phyloP scores from a whole-genome alignment of 495 filamentous ascomycete species.

The Geopyxis carbonaria region DNA sequence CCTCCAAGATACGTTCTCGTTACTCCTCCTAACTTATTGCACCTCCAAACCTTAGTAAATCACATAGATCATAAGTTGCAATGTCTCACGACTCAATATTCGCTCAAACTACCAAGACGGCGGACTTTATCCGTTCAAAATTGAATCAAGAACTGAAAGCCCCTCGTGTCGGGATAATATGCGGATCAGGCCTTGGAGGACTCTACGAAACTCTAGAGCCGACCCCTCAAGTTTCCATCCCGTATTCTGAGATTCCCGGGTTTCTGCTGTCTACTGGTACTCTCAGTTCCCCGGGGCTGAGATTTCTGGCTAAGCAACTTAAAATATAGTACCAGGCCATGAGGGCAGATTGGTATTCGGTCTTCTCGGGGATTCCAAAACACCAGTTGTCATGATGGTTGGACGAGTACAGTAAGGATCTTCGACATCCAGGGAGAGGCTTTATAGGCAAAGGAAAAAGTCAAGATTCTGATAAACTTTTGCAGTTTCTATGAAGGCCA shows the following conservation, averaged over 20 bases:
- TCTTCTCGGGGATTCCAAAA: slow-evolving; percentile 34
- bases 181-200: slow-evolving; percentile 55
- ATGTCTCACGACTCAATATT: too few species aligned
- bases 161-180: slow-evolving; percentile 51
- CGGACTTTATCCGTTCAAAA: too few species aligned
- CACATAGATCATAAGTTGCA: too few species aligned
- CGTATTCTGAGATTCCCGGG: slow-evolving; percentile 46
- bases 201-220: slow-evolving; percentile 43
- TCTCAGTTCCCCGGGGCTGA: too few species aligned
- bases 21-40: too few species aligned
- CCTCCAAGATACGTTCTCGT: too few species aligned
- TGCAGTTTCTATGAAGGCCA: slow-evolving; percentile 63
- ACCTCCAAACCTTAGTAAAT: too few species aligned
- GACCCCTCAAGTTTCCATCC: slow-evolving; percentile 34
- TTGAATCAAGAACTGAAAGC: slow-evolving; percentile 32
- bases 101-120: too few species aligned
- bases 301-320: too few species aligned
- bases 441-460: background rate
- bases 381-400: slow-evolving; percentile 53
- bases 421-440: background rate
- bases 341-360: slow-evolving; percentile 61
- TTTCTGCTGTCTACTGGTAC: slow-evolving; percentile 32
- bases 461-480: slow-evolving; percentile 6
- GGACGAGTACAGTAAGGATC: slow-evolving; percentile 47
- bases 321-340: slow-evolving; percentile 51